phyloP scores from a whole-genome alignment of 1,139 yeast genomes.

The Debaryomyces sp. region DNA sequence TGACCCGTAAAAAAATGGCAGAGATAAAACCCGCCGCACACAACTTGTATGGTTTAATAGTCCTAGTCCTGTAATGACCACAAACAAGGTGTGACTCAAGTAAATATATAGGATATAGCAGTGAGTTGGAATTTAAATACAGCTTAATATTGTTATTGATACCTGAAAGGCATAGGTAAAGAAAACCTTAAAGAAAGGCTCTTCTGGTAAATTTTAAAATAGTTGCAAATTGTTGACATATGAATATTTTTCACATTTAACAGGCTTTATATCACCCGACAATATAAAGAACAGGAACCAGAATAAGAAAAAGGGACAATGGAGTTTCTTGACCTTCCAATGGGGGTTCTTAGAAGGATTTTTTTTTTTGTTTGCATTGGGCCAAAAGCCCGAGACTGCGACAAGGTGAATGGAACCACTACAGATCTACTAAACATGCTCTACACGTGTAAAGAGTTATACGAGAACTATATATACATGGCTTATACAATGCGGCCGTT shows the following conservation, averaged over 20 bases:
- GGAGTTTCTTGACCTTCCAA: constrained; percentile 16
- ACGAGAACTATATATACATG: constrained; percentile 14
- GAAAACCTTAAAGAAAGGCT: background rate
- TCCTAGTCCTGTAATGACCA: background rate
- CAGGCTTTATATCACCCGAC: background rate
- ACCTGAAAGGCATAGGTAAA: background rate
- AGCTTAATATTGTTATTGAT: background rate
- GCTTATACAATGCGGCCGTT: constrained; percentile 17
- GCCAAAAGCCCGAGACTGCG: background rate
- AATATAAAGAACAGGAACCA: background rate
- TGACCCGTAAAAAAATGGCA: constrained; percentile 5
- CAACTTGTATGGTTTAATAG: background rate
- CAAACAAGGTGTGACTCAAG: background rate
- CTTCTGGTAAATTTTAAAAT: background rate
- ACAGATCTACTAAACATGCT: constrained; percentile 10
- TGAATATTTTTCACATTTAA: background rate
- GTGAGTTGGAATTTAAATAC: background rate
- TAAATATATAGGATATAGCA: background rate
- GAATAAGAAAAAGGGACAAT: background rate
- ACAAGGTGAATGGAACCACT: background rate
- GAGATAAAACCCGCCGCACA: background rate
- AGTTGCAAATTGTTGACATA: constrained; percentile 5
- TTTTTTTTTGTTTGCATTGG: constrained; percentile 13
- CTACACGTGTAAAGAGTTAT: constrained; percentile 17
- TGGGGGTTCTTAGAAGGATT: constrained; percentile 17